Conservation (phyloP, 441 rosid genomes). For the Daphne laureola region DNA sequence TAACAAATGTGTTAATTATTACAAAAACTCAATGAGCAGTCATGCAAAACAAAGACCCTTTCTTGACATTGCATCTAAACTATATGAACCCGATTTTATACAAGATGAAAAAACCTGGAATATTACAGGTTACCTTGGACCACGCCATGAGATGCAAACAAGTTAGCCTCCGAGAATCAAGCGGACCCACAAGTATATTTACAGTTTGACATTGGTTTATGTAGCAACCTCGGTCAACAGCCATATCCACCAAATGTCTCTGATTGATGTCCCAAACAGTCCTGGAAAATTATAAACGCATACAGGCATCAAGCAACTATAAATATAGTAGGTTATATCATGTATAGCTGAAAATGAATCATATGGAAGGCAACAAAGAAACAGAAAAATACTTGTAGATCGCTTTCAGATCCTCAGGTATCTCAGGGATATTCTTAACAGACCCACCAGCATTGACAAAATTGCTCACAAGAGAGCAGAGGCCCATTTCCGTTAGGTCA, state of each 20-base stretch:
- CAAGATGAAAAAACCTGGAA: background rate
- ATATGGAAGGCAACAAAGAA: background rate
- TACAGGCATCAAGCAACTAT: background rate
- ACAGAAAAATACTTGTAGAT: slow-evolving; percentile 57
- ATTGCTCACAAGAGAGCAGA: slow-evolving; percentile 67
- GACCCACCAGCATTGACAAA: slow-evolving; percentile 70
- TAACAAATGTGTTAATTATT: too few species aligned
- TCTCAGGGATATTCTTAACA: slow-evolving; percentile 59
- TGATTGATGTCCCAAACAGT: slow-evolving; percentile 99
- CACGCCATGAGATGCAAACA: slow-evolving; percentile 80
- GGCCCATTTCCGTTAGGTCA: slow-evolving; percentile 80
- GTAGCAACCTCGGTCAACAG: slow-evolving; percentile 81
- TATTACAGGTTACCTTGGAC: slow-evolving; percentile 50
- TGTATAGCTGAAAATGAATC: background rate
- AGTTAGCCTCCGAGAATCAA: slow-evolving; percentile 74
- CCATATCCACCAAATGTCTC: slow-evolving; percentile 84
- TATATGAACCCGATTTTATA: background rate
- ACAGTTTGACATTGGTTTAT: slow-evolving; percentile 93
- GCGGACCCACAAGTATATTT: slow-evolving; percentile 89
- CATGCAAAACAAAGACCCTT: background rate
- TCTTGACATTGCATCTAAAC: background rate
- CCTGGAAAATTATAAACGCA: slow-evolving; percentile 24
- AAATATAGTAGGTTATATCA: background rate
- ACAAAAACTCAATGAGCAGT: background rate
- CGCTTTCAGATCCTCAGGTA: slow-evolving; percentile 58